Conservation (phyloP, 495 filamentous ascomycete genomes). For the Copromyces sp. region DNA sequence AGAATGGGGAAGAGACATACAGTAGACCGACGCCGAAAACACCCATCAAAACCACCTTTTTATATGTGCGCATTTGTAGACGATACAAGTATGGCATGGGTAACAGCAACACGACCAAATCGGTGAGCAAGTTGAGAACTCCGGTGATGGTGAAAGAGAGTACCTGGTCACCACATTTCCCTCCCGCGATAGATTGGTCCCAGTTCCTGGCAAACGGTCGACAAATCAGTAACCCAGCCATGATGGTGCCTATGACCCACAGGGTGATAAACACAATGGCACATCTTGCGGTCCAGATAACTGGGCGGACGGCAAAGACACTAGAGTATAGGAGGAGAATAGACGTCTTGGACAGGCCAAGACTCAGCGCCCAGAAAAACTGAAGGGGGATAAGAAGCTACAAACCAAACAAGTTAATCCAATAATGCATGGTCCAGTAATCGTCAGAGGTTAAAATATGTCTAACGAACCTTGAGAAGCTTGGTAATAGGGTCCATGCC, state of each 20-base stretch:
- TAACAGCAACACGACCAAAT: constrained; percentile 18
- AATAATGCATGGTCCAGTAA: no score
- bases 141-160: constrained; percentile 19
- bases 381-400: constrained; percentile 13
- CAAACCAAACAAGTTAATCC: background rate
- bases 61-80: constrained; percentile 16
- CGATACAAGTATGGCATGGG: constrained; percentile 19
- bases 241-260: constrained; percentile 16
- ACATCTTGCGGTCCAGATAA: constrained; percentile 13
- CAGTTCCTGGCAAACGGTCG: constrained; percentile 17
- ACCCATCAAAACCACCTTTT: constrained; percentile 13
- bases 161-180: constrained; percentile 15
- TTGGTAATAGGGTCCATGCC: constrained; percentile 5
- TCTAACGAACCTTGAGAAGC: constrained; percentile 1
- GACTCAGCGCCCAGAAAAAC: constrained; percentile 11
- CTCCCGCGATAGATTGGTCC: constrained; percentile 20
- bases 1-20: constrained; percentile 7
- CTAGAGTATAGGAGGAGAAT: constrained; percentile 18
- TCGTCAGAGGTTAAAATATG: no score
- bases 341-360: constrained; percentile 18
- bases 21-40: constrained; percentile 20
- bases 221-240: constrained; percentile 18
- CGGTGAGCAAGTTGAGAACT: constrained; percentile 18
- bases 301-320: constrained; percentile 16
- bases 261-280: constrained; percentile 14